A percentile compares a stretch with the other conserved stretches of the same genome.
Evolutionary conservation across 2,329 filamentous ascomycete genomes (phyloP).

Genomic region (Fusarium multiceps): DNA sequence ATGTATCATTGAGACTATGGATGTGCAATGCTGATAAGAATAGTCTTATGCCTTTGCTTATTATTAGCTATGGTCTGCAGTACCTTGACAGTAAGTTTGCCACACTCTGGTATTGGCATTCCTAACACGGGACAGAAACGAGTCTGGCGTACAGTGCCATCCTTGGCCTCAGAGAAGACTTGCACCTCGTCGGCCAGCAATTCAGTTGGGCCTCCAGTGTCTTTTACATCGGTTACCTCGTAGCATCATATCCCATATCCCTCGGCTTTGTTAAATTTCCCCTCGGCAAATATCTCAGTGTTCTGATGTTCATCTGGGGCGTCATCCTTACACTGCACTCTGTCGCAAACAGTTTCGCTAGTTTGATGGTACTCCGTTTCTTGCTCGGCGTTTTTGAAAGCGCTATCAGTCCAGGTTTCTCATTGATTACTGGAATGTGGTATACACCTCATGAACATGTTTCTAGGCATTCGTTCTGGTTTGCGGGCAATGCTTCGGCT

Average conservation of each 20-base stretch:
- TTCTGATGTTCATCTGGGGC: constrained; percentile 21
- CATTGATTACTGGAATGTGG: constrained; percentile 18
- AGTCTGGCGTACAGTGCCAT: constrained; percentile 23
- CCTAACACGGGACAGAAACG: constrained; percentile 1
- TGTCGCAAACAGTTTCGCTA: constrained; percentile 4
- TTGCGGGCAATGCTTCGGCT: constrained; percentile 14
- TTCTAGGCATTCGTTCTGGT: constrained; percentile 16
- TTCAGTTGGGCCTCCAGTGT: constrained; percentile 20
- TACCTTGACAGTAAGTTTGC: constrained; percentile 7
- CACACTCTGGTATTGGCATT: rapidly evolving
- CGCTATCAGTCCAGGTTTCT: constrained; percentile 9
- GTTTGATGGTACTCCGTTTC: constrained; percentile 6
- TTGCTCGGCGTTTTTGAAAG: constrained; percentile 16
- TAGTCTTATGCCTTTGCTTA: constrained; percentile 20
- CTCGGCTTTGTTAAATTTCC: constrained; percentile 24
- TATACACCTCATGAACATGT: constrained; percentile 16
- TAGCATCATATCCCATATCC: constrained; percentile 14
- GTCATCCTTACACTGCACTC: constrained; percentile 2
- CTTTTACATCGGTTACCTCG: constrained; percentile 24
- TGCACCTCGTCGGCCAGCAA: constrained; percentile 9
- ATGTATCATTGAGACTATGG: too few species aligned
- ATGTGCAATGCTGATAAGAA: not conserved
- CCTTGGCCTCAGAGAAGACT: constrained; percentile 2
- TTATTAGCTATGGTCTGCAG: constrained; percentile 13
- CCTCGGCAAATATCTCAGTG: constrained; percentile 14